These are phyloP conservation scores for Cadophora sp. DNA, from an alignment of 2,329 filamentous ascomycete species.

Conservation along the genomic window DNA sequence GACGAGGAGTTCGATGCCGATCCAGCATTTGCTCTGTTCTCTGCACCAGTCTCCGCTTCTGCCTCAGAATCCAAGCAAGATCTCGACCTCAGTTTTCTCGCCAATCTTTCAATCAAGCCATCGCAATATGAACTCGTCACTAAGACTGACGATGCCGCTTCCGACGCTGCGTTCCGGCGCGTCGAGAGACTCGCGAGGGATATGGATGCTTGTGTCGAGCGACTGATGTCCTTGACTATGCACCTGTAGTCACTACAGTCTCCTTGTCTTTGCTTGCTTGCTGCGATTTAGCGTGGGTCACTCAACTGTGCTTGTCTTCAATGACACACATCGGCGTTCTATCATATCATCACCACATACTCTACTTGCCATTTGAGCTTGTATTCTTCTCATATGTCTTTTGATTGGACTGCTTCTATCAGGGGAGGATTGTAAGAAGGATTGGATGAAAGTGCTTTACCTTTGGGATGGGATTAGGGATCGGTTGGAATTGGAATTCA, in stretches of 20 bases:
- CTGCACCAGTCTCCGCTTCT: conserved; percentile 44
- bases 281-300: conserved; percentile 34
- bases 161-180: conserved; percentile 34
- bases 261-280: conserved; percentile 24
- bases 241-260: conserved; percentile 33
- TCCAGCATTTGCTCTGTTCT: conserved; percentile 66
- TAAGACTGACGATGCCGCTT: conserved; percentile 53
- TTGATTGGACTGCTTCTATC: too few species aligned
- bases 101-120: conserved; percentile 66
- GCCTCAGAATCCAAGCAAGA: conserved; percentile 44
- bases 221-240: conserved; percentile 39
- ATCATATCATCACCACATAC: conserved; percentile 5
- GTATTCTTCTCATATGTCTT: conserved; percentile 7
- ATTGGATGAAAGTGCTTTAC: not conserved
- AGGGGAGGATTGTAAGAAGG: conserved; percentile 8
- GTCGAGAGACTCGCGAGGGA: conserved; percentile 37
- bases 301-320: conserved; percentile 10
- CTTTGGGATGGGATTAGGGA: not conserved
- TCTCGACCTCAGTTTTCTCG: conserved; percentile 56
- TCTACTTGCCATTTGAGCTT: conserved; percentile 15
- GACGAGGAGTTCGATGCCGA: conserved; percentile 69
- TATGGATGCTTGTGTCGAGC: conserved; percentile 40
- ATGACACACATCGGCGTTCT: conserved; percentile 21
- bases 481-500: not conserved
- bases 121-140: conserved; percentile 70